Base-by-base conservation (phyloP, 306 rosid species). In the Ormosia emarginata region DNA sequence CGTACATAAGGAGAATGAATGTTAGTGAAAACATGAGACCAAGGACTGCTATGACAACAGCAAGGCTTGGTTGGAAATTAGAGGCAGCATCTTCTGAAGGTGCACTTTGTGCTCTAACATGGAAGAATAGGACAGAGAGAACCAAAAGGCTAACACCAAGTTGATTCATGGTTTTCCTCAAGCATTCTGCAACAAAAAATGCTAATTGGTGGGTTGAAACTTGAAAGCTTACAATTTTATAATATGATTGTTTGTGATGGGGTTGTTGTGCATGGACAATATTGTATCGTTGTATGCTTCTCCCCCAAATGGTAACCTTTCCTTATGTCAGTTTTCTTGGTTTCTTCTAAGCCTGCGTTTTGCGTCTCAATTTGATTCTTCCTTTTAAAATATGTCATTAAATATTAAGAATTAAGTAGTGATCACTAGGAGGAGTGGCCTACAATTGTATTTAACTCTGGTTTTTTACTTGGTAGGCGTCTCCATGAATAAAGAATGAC, bases 21-120 rank as follows among this genome's bases (percentile, higher is more conserved):
- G 99, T 93, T 2, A 96, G 8, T 5, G 82, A 37, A 36, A 93
- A 91, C 92, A 92, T 84, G 40, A 86, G 15, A 6, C 87, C 53
- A 1, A 93, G 87, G 75, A 93, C 67, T 53, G 82, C 92, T 34
- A 92, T 81, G 56, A 96, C 97, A 85, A 92, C 87, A 33, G 68
- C 94, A 72, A 93, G 89, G 69, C 88, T 92, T 56, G 98, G 98
- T 67, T 90, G 88, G 75, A 92, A 91, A 62, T 75, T 75, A 4
- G 84, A 55, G 7, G 72, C 81, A 30, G 24, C 78, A 65, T 89
- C 81, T 8, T 62, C 46, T 33, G 80, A 5, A 55, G 81, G 7
- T 15, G 47, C 2, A 47, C 1, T 9, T 77, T 85, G 94, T 87
- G 93, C 93, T 87, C 83, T 85, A 71, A 82, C 91, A 80, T 71